Evolutionary conservation across 176 grass and related monocot species (phyloP), one percentile per base, ranked within the genome.

Genomic region (Olyra latifolia): DNA sequence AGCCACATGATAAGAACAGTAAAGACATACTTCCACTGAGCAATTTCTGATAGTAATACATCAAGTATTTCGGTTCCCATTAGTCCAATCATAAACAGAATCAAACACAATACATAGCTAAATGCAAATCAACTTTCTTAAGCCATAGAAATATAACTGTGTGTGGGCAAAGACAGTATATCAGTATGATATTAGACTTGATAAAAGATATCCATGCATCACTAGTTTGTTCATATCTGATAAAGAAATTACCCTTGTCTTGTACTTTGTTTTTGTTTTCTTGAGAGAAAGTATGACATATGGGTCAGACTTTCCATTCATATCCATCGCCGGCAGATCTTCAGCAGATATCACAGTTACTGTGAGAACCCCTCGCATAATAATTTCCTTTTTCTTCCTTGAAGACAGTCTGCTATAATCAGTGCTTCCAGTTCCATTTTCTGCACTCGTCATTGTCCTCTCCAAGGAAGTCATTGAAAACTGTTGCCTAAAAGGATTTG

Each of bases 401-500:
- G 87, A 89, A 55, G 86, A 74, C 39, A 88, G 43, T 25, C 49
- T 87, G n/a, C 78, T 45, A 46, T 87, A 69, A 68, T 75, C 80
- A 68, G 50, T 83, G 71, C 72, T 55, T 8, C 83, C 88, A 38
- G 88, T 77, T 88, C 92, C 92, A 75, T 95, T 93, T 83, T 77
- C 78, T 32, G 44, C 78, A n/a, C 74, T 88, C 1, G 85, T 89
- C 74, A 98, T 80, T 59, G 86, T 87, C 72, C 88, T 93, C 79
- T 98, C 96, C 69, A 98, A 79, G 9, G 92, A 98, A 83, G 96
- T 98, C 96, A 95, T 93, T 1, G 88, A 87, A 69, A 89, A 93
- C 44, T 94, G 84, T 75, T 87, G 77, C 14, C 17, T 68, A 69
- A 98, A 98, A 77, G 96, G 96, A 85, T 98, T 95, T 43, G 86